Conservation (phyloP, 805 yeast species). For the Sugiyamaella mastotermitis region DNA sequence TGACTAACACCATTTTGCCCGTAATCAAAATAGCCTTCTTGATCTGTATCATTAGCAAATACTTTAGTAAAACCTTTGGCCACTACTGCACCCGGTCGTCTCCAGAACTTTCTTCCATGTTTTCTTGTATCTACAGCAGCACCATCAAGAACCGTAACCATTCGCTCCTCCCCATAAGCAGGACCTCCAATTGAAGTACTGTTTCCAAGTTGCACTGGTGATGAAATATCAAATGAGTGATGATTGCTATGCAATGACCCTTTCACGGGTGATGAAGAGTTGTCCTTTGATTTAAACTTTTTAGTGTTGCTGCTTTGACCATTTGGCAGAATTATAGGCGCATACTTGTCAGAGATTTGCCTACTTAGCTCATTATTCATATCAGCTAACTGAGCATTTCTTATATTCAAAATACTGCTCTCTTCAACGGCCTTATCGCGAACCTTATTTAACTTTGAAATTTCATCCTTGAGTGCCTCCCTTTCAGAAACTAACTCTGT, state of each 20-base stretch:
- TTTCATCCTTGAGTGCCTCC: conserved; percentile 27
- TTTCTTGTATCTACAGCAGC: conserved; percentile 20
- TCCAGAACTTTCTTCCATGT: conserved; percentile 29
- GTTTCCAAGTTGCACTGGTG: not conserved
- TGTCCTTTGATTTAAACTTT: not conserved
- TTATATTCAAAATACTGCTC: conserved; percentile 25
- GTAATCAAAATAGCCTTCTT: conserved; percentile 1
- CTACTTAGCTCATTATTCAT: conserved; percentile 32
- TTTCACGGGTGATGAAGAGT: not conserved
- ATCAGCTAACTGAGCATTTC: conserved; percentile 33
- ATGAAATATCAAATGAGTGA: not conserved
- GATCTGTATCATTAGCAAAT: conserved; percentile 22
- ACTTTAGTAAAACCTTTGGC: conserved; percentile 33
- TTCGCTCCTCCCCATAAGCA: not conserved
- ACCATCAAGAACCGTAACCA: conserved; percentile 26
- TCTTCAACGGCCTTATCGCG: conserved; percentile 28
- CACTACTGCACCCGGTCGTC: conserved; percentile 31
- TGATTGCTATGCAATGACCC: no score
- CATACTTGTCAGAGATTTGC: conserved; percentile 31
- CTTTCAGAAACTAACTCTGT: conserved; percentile 26
- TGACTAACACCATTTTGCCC: not conserved
- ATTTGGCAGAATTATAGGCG: conserved; percentile 4
- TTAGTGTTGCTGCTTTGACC: not conserved
- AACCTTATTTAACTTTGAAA: conserved; percentile 21
- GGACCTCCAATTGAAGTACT: no score